A percentile compares a stretch with the other conserved stretches of the same genome.
These are phyloP conservation scores for Gynostemma pentaphyllum DNA, from an alignment of 306 rosid species.

Conservation along the genomic window DNA sequence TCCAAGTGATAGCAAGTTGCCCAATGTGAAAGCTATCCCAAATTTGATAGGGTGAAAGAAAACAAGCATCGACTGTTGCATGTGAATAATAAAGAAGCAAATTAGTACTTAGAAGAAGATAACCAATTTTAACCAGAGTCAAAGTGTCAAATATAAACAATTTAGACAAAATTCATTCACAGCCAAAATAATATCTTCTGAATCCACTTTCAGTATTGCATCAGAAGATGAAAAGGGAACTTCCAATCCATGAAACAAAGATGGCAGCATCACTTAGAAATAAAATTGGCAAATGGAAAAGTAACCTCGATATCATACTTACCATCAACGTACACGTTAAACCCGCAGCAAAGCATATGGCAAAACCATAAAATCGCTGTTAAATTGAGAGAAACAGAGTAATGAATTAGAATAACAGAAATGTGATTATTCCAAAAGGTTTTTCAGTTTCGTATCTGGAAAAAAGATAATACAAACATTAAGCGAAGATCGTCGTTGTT, in stretches of 20 bases:
- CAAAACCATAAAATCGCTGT: slow-evolving; percentile 84
- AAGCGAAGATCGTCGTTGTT: no score
- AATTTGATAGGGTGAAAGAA: slow-evolving; percentile 89
- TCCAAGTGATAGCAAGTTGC: slow-evolving; percentile 86
- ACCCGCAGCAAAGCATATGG: slow-evolving; percentile 80
- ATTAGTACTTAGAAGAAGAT: slow-evolving; percentile 17
- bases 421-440: no score
- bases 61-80: slow-evolving; percentile 84
- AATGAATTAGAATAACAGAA: not conserved
- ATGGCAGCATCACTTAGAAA: no score
- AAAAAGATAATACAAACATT: no score
- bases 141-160: not conserved
- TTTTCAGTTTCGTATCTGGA: no score
- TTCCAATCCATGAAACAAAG: no score
- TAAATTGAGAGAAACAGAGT: slow-evolving; percentile 15
- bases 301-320: slow-evolving; percentile 18
- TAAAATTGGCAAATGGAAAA: not conserved
- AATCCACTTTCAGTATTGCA: not conserved
- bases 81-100: slow-evolving; percentile 12
- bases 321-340: slow-evolving; percentile 73
- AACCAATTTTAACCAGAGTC: not conserved
- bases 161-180: not conserved
- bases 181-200: not conserved
- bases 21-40: slow-evolving; percentile 82
- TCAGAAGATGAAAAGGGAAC: not conserved